Evolutionary conservation across 345 rosid species (phyloP).

Genomic region (Citrus medica): DNA sequence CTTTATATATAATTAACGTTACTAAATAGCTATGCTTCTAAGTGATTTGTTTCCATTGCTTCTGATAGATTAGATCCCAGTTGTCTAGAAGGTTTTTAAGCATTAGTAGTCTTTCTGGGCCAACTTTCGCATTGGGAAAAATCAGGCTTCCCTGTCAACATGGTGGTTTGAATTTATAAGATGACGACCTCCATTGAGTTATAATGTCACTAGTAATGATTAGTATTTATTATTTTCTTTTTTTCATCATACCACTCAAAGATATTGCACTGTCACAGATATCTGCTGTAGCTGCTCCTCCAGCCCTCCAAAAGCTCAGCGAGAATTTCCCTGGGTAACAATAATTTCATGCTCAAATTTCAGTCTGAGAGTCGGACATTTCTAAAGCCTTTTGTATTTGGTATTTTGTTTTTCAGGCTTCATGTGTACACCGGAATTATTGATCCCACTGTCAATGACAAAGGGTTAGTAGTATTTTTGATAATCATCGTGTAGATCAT

Average conservation of each 20-base stretch:
- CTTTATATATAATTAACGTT: no score
- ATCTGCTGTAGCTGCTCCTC: constrained; percentile 90
- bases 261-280: constrained; percentile 45
- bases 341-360: not conserved
- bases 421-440: constrained; percentile 91
- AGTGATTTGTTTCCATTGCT: not conserved
- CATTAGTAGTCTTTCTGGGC: not conserved
- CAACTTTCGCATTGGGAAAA: not conserved
- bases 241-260: constrained; percentile 5
- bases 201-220: not conserved
- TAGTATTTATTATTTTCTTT: not conserved
- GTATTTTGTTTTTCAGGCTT: constrained; percentile 49
- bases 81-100: not conserved
- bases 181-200: not conserved
- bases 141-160: not conserved
- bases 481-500: not conserved
- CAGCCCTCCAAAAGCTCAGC: constrained; percentile 88
- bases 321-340: constrained; percentile 93
- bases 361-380: not conserved
- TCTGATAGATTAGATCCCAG: not conserved
- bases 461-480: constrained; percentile 55
- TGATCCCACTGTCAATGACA: constrained; percentile 76
- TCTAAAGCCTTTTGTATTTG: constrained; percentile 1
- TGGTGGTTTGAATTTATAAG: not conserved
- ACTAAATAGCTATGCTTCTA: not conserved